phyloP scores from a whole-genome alignment of 129 eudicot genomes.

The Chrysanthemum makinoi region DNA sequence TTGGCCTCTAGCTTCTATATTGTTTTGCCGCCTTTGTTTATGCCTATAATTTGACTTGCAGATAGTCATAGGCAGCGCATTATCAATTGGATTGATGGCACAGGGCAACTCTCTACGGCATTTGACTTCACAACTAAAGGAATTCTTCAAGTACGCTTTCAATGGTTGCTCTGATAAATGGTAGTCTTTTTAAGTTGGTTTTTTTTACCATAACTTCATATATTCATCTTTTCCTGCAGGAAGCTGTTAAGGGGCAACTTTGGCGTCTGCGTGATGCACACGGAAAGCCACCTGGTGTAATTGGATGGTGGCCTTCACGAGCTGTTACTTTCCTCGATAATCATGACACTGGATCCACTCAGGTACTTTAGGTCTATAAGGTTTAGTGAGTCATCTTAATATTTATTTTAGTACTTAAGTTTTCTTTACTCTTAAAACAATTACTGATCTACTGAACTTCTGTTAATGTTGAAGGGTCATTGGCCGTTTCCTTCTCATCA shows the following conservation, averaged over 20 bases:
- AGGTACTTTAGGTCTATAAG: constrained; percentile 37
- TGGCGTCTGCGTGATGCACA: constrained; percentile 93
- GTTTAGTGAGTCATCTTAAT: too few species aligned
- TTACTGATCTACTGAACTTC: too few species aligned
- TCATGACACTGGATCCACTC: constrained; percentile 97
- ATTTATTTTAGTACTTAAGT: too few species aligned
- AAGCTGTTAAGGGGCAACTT: constrained; percentile 83
- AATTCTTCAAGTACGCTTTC: constrained; percentile 66
- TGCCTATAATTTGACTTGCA: constrained; percentile 36
- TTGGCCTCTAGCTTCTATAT: neutral
- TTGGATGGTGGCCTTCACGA: constrained; percentile 99
- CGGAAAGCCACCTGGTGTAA: constrained; percentile 95
- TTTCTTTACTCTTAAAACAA: too few species aligned
- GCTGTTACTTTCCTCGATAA: constrained; percentile 91
- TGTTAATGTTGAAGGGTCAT: constrained; percentile 40
- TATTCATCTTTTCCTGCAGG: constrained; percentile 40
- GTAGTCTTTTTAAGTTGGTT: neutral
- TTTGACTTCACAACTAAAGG: constrained; percentile 97
- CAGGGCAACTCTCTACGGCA: constrained; percentile 79
- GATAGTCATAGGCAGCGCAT: constrained; percentile 98
- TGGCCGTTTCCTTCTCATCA: constrained; percentile 43
- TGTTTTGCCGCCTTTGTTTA: neutral
- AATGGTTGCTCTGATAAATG: neutral
- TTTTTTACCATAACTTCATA: neutral
- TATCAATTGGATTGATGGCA: constrained; percentile 80